These are phyloP conservation scores for Boletellus deceptivus DNA, from an alignment of 1,284 basidiomycete genomes.

Conservation along the genomic window DNA sequence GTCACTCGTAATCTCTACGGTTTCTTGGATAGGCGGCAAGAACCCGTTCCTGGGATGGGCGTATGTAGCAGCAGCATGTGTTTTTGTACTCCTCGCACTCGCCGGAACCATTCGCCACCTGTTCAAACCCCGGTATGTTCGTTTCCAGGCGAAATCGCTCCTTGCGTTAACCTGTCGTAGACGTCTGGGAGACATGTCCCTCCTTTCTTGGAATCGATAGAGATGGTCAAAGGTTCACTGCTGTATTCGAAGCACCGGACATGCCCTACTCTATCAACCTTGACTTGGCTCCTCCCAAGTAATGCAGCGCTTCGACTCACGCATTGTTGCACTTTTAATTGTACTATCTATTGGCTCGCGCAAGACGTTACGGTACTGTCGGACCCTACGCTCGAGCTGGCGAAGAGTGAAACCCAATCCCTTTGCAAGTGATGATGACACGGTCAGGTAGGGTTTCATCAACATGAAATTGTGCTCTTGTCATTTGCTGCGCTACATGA, in stretches of 20 bases:
- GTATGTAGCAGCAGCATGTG: conserved; percentile 85
- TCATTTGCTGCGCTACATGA: conserved; percentile 63
- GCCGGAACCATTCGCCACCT: conserved; percentile 90
- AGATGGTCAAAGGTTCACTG: conserved; percentile 5
- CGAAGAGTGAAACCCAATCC: conserved; percentile 45
- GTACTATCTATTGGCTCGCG: conserved; percentile 20
- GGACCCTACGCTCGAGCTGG: background rate
- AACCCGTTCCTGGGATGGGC: conserved; percentile 97
- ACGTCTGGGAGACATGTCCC: conserved; percentile 79
- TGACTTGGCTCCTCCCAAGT: conserved; percentile 19
- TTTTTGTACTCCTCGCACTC: conserved; percentile 88
- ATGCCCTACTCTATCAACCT: conserved; percentile 18
- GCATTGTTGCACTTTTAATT: conserved; percentile 20
- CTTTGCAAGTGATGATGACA: conserved; percentile 50
- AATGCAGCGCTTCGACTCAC: conserved; percentile 19
- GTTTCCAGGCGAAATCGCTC: conserved; percentile 16
- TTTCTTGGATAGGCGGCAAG: conserved; percentile 97
- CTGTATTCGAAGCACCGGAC: conserved; percentile 1
- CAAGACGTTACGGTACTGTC: background rate
- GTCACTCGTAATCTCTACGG: conserved; percentile 94
- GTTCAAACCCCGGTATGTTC: conserved; percentile 82
- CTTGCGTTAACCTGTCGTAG: conserved; percentile 34
- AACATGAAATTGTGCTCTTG: conserved; percentile 58
- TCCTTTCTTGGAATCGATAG: conserved; percentile 83
- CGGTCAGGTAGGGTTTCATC: conserved; percentile 38